phyloP scores from a whole-genome alignment of 306 rosid species.

The Citrullus mucosospermus region DNA sequence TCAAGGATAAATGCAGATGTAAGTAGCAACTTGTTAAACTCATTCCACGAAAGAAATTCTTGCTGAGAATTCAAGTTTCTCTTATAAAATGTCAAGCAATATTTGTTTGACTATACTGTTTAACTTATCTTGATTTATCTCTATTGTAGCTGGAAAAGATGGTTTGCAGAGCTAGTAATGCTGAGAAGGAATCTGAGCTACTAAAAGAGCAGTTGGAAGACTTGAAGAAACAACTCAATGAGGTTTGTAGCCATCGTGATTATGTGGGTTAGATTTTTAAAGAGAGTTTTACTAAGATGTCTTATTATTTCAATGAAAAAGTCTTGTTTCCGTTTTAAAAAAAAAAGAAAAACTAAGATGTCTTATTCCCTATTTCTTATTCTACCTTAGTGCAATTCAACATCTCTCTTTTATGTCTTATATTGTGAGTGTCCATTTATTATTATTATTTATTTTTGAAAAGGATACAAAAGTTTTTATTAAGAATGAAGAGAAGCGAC shows the following conservation, averaged over 20 bases:
- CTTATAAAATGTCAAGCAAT: neutral
- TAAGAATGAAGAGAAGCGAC: too few relatives aligned
- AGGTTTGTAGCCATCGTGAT: conserved; percentile 30
- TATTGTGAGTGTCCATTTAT: neutral
- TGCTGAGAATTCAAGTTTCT: neutral
- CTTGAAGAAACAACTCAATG: conserved; percentile 47
- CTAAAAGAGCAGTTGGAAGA: conserved; percentile 56
- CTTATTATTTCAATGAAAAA: too few relatives aligned
- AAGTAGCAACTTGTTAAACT: conserved; percentile 19
- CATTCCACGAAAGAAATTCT: neutral
- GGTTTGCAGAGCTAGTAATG: conserved; percentile 65
- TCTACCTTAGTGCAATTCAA: neutral
- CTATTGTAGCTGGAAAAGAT: conserved; percentile 55
- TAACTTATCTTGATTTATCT: conserved; percentile 14
- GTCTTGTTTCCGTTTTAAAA: too few relatives aligned
- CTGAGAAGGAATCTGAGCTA: conserved; percentile 61
- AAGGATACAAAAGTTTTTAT: too few relatives aligned
- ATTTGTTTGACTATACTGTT: neutral
- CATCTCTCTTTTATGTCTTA: neutral
- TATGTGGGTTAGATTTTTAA: neutral
- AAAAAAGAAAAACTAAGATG: too few relatives aligned
- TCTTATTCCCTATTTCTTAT: neutral
- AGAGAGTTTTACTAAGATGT: neutral
- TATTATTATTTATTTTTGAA: too few relatives aligned
- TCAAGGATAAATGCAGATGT: conserved; percentile 58